A percentile compares a stretch with the other conserved stretches of the same genome.
phyloP scores from a whole-genome alignment of 2,329 filamentous ascomycete species.

The Verticillium nubilum region DNA sequence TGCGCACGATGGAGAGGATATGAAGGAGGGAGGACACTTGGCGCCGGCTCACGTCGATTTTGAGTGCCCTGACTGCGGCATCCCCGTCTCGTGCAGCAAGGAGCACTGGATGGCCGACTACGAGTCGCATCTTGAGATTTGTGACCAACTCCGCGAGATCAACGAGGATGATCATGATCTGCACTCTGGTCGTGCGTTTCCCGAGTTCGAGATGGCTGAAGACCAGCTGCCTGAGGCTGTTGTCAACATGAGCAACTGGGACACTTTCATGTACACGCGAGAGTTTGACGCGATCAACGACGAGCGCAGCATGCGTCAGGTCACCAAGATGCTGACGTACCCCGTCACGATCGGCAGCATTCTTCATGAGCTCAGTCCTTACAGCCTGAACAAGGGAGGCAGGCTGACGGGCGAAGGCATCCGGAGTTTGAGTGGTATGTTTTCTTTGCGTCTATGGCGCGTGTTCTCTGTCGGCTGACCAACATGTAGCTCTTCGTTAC shows the following conservation, averaged over 20 bases:
- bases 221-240: slow-evolving; percentile 87
- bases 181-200: slow-evolving; percentile 82
- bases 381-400: slow-evolving; percentile 69
- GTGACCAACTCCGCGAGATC: slow-evolving; percentile 84
- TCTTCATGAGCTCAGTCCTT: slow-evolving; percentile 90
- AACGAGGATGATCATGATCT: slow-evolving; percentile 98
- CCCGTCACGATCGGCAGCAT: slow-evolving; percentile 88
- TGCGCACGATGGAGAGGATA: slow-evolving; percentile 37
- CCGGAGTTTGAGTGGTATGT: slow-evolving; percentile 86
- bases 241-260: slow-evolving; percentile 98
- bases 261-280: slow-evolving; percentile 89
- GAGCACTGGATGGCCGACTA: slow-evolving; percentile 96
- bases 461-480: neutral
- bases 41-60: slow-evolving; percentile 82
- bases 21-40: slow-evolving; percentile 33
- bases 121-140: slow-evolving; percentile 85
- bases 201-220: slow-evolving; percentile 88
- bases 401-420: slow-evolving; percentile 82
- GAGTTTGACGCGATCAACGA: slow-evolving; percentile 89
- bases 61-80: slow-evolving; percentile 93
- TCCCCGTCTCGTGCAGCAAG: slow-evolving; percentile 90
- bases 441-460: neutral
- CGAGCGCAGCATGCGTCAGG: slow-evolving; percentile 86
- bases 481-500: slow-evolving; percentile 70
- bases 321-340: slow-evolving; percentile 88